Evolutionary conservation across 78 protist genomes (phyloP).

Genomic region (Dictyostelium citrinum): DNA sequence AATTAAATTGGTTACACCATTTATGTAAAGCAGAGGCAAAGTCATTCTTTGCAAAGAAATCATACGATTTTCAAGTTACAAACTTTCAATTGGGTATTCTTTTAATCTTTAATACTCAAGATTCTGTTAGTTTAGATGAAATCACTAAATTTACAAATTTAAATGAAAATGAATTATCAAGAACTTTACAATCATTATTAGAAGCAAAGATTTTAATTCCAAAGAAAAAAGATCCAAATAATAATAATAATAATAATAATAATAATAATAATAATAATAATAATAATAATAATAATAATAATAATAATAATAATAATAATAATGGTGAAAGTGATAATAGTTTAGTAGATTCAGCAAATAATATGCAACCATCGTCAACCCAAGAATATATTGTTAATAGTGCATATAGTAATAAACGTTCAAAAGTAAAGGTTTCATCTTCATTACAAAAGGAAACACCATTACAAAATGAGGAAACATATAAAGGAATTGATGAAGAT

Average conservation of each 20-base stretch:
- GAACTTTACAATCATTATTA: slow-evolving; percentile 71
- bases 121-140: background rate
- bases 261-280: background rate
- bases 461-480: slow-evolving; percentile 78
- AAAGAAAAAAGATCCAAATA: slow-evolving; percentile 2
- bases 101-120: slow-evolving; percentile 71
- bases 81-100: slow-evolving; percentile 75
- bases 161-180: slow-evolving; percentile 71
- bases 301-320: no score
- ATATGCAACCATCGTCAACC: background rate
- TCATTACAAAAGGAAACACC: slow-evolving; percentile 72
- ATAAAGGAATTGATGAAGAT: slow-evolving; percentile 87
- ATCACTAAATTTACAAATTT: slow-evolving; percentile 40
- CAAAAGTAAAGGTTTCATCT: slow-evolving; percentile 82
- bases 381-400: slow-evolving; percentile 49
- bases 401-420: slow-evolving; percentile 62
- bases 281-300: background rate
- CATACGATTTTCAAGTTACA: slow-evolving; percentile 68
- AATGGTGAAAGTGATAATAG: background rate
- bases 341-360: slow-evolving; percentile 4
- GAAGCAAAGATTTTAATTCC: slow-evolving; percentile 54
- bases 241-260: background rate
- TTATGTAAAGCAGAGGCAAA: slow-evolving; percentile 82
- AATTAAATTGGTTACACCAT: slow-evolving; percentile 86
- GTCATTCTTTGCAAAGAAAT: slow-evolving; percentile 31